phyloP scores from a whole-genome alignment of 2,329 filamentous ascomycete species.

The Hypoxylon sp. region DNA sequence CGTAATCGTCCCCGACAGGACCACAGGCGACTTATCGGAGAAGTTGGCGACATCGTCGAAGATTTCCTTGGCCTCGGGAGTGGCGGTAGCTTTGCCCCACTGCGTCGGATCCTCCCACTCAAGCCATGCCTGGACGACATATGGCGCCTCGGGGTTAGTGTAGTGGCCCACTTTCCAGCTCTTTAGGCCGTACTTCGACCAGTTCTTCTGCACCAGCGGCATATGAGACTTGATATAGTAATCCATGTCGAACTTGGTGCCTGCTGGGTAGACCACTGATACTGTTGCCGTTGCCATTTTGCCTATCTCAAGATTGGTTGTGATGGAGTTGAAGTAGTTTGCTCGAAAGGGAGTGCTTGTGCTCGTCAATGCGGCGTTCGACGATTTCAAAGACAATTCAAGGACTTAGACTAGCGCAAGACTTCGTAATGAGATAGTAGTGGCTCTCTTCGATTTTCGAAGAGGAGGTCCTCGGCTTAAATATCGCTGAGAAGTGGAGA shows the following conservation, averaged over 20 bases:
- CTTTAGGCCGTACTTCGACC: conserved; percentile 57
- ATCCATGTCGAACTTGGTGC: conserved; percentile 61
- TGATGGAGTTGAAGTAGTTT: not conserved
- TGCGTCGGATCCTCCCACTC: conserved; percentile 50
- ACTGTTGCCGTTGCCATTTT: conserved; percentile 45
- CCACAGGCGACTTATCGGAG: conserved; percentile 42
- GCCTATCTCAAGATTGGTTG: not conserved
- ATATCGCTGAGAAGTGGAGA: conserved; percentile 17
- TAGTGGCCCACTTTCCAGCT: conserved; percentile 52
- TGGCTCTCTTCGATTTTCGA: not conserved
- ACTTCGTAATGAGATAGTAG: not conserved
- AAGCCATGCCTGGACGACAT: conserved; percentile 50
- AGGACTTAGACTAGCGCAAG: not conserved
- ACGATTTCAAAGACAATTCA: not conserved
- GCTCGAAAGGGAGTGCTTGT: not conserved
- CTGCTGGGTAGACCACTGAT: conserved; percentile 58
- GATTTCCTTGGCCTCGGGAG: conserved; percentile 38
- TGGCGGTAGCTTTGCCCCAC: conserved; percentile 41
- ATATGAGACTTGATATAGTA: conserved; percentile 64
- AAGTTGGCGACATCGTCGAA: conserved; percentile 55
- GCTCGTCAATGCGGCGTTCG: not conserved
- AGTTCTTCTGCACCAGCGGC: conserved; percentile 57
- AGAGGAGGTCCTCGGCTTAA: conserved; percentile 6
- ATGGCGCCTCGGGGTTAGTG: conserved; percentile 44
- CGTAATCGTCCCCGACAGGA: conserved; percentile 28